These are phyloP conservation scores for Alternaria consortialis DNA, from an alignment of 2,329 filamentous ascomycete genomes.

Conservation along the genomic window DNA sequence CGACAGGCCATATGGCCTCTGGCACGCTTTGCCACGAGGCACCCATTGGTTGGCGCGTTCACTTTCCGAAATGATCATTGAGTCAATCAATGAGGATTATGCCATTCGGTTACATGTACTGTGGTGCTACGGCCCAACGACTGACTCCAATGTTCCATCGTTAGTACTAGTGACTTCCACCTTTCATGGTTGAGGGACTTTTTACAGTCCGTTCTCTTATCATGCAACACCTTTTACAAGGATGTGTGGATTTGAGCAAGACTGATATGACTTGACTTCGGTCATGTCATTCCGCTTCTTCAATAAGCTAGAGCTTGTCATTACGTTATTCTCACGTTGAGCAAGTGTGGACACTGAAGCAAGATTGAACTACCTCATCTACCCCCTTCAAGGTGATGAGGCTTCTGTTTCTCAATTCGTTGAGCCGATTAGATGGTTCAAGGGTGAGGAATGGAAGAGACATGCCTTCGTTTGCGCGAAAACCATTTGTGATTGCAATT, in stretches of 20 bases:
- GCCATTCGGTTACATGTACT: neutral
- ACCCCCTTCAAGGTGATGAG: constrained; percentile 40
- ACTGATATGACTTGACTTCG: neutral
- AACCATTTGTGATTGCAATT: neutral
- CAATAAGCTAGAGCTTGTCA: constrained; percentile 55
- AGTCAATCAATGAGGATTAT: too few species aligned
- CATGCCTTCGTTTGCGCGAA: constrained; percentile 26
- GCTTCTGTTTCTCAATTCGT: constrained; percentile 38
- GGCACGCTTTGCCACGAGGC: constrained; percentile 43
- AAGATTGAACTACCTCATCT: constrained; percentile 41
- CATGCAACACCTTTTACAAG: neutral
- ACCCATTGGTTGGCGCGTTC: constrained; percentile 22
- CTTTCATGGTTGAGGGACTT: neutral
- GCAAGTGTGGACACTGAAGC: constrained; percentile 56
- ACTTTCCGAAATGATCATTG: neutral
- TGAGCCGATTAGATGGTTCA: constrained; percentile 35
- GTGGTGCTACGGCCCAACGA: neutral
- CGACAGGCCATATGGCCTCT: constrained; percentile 43
- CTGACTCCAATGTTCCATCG: neutral
- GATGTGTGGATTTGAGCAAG: neutral
- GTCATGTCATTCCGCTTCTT: constrained; percentile 42
- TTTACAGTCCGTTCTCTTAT: neutral
- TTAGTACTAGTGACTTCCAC: neutral
- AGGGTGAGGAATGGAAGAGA: constrained; percentile 37
- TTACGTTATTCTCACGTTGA: constrained; percentile 48